These are phyloP conservation scores for Botrytis tulipae DNA, from an alignment of 2,329 filamentous ascomycete species.

Conservation along the genomic window DNA sequence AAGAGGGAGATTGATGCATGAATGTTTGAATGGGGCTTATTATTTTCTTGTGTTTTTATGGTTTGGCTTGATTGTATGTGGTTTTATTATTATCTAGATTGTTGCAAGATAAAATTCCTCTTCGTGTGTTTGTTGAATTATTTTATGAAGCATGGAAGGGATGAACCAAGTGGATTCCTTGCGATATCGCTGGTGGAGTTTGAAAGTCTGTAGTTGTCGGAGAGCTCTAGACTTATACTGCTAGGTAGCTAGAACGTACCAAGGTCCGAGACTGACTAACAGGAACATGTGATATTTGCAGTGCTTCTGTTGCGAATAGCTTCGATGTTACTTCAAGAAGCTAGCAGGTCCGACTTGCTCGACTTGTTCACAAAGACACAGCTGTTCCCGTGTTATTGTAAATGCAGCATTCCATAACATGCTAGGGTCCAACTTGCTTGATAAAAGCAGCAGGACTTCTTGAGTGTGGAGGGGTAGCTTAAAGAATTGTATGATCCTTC, in stretches of 20 bases:
- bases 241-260: background rate
- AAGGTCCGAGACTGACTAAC: background rate
- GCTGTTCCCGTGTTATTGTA: background rate
- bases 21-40: background rate
- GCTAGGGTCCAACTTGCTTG: background rate
- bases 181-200: background rate
- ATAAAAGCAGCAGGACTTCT: constrained; percentile 1
- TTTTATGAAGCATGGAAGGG: background rate
- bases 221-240: background rate
- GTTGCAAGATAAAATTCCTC: background rate
- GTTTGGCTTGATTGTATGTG: background rate
- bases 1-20: background rate
- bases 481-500: background rate
- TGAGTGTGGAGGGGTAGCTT: background rate
- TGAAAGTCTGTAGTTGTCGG: background rate
- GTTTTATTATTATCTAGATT: background rate
- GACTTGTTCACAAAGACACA: background rate
- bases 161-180: background rate
- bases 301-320: background rate
- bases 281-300: background rate
- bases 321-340: background rate
- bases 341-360: background rate
- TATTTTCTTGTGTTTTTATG: background rate
- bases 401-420: background rate
- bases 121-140: background rate